phyloP scores from a whole-genome alignment of 140 eudicot species.

The Cichorium intybus region DNA sequence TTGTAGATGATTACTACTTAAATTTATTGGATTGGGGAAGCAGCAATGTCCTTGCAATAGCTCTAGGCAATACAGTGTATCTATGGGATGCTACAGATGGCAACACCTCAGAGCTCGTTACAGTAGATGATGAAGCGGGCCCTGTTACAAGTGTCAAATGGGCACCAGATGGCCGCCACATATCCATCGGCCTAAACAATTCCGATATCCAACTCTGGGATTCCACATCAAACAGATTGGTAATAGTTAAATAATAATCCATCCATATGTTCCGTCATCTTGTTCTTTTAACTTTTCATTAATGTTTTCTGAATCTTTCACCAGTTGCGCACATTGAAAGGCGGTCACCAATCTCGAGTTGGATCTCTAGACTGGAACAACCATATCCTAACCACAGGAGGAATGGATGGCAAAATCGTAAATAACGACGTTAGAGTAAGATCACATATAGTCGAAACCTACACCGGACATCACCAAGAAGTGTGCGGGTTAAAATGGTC shows the following conservation, averaged over 20 bases:
- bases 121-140: slow-evolving; percentile 75
- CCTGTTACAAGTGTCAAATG: slow-evolving; percentile 93
- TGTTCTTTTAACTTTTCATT: neutral
- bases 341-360: slow-evolving; percentile 69
- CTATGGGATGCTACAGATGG: slow-evolving; percentile 89
- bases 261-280: too few relatives aligned
- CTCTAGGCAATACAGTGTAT: slow-evolving; percentile 81
- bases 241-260: too few relatives aligned
- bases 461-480: slow-evolving; percentile 82
- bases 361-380: slow-evolving; percentile 91
- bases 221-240: slow-evolving; percentile 65
- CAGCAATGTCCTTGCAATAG: slow-evolving; percentile 88
- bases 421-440: slow-evolving; percentile 81
- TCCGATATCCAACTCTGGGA: slow-evolving; percentile 97
- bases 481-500: slow-evolving; percentile 98
- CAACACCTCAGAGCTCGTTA: slow-evolving; percentile 74
- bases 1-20: slow-evolving; percentile 79
- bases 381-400: slow-evolving; percentile 79
- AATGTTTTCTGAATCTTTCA: neutral
- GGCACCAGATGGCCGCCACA: slow-evolving; percentile 89
- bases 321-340: slow-evolving; percentile 77
- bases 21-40: slow-evolving; percentile 90
- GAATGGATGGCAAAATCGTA: slow-evolving; percentile 79
- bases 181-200: slow-evolving; percentile 78
- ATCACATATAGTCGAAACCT: slow-evolving; percentile 66